Evolutionary conservation across 805 yeast genomes (phyloP).

Genomic region (Suhomyces xylopsoci): DNA sequence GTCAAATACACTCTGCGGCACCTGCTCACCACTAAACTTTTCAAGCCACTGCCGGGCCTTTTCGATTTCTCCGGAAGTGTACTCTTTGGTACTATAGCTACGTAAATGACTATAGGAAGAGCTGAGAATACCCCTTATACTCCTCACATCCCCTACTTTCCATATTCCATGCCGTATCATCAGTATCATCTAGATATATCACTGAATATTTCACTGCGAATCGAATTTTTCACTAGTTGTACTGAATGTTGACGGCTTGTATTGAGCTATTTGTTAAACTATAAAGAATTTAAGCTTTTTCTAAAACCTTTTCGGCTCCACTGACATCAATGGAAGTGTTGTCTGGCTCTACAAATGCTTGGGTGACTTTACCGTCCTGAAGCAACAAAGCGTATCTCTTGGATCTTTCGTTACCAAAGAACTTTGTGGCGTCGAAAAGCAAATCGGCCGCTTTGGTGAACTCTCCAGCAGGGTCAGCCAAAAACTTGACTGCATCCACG

Average conservation of each 20-base stretch:
- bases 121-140: background rate
- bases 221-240: background rate
- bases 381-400: slow-evolving; percentile 75
- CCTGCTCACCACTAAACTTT: slow-evolving; percentile 19
- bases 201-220: background rate
- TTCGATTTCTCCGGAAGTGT: slow-evolving; percentile 22
- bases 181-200: background rate
- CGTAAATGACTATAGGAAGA: background rate
- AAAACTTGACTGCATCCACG: slow-evolving; percentile 44
- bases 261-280: background rate
- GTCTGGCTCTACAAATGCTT: slow-evolving; percentile 77
- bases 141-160: background rate
- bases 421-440: slow-evolving; percentile 67
- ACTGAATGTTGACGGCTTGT: background rate
- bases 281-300: slow-evolving; percentile 13
- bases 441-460: slow-evolving; percentile 65
- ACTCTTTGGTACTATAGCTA: background rate
- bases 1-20: slow-evolving; percentile 48
- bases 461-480: slow-evolving; percentile 79
- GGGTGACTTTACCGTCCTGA: slow-evolving; percentile 67
- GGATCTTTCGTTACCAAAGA: slow-evolving; percentile 75
- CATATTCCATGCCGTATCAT: background rate
- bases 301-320: slow-evolving; percentile 45
- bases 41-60: slow-evolving; percentile 45
- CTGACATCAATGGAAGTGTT: slow-evolving; percentile 63